These are phyloP conservation scores for Coprinopsis sp. DNA, from an alignment of 768 basidiomycete species.

Conservation along the genomic window DNA sequence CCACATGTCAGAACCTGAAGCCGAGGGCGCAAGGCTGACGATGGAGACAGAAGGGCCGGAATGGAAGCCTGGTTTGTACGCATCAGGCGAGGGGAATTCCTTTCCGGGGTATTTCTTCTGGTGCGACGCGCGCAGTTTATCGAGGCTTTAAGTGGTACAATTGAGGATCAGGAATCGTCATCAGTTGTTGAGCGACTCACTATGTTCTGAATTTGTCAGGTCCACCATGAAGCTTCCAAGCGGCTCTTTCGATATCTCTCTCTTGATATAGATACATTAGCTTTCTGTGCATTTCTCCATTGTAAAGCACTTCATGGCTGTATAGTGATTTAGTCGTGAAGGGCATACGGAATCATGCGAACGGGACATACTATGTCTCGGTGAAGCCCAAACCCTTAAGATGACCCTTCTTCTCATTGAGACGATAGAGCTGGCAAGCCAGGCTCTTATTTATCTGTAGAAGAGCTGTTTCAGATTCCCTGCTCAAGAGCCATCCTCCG, in stretches of 20 bases:
- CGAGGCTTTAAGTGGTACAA: neutral
- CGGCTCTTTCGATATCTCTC: constrained; percentile 8
- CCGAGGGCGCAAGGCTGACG: neutral
- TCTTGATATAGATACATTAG: neutral
- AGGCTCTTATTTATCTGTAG: neutral
- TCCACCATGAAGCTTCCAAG: constrained; percentile 11
- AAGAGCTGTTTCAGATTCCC: neutral
- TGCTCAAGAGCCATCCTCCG: neutral
- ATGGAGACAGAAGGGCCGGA: neutral
- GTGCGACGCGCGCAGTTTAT: neutral
- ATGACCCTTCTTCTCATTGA: neutral
- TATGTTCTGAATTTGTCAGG: constrained; percentile 4
- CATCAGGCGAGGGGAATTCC: neutral
- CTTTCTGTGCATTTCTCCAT: neutral
- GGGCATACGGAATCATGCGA: neutral
- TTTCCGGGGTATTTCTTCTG: neutral
- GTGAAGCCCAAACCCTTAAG: neutral
- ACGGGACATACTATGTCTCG: neutral
- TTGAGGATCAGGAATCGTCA: neutral
- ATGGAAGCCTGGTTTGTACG: neutral
- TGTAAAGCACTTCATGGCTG: neutral
- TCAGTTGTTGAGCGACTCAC: too few species aligned
- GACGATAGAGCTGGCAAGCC: neutral
- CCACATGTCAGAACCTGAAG: neutral
- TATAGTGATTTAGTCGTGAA: neutral